Conservation (phyloP, 768 basidiomycete species). For the Rickenella mellea region DNA sequence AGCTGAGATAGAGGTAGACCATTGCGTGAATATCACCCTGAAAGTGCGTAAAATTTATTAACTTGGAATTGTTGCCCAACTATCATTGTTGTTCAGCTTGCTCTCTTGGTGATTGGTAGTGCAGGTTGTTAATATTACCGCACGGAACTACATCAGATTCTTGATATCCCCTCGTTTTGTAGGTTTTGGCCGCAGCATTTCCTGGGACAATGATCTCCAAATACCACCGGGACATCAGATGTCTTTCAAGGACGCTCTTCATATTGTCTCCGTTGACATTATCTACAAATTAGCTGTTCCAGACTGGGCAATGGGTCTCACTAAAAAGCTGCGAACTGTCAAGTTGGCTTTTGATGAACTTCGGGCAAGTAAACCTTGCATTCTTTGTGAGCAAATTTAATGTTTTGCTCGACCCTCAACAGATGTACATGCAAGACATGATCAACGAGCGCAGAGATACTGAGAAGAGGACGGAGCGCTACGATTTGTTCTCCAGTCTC, state of each 20-base stretch:
- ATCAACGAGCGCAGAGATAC: conserved; percentile 8
- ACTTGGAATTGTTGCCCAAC: not conserved
- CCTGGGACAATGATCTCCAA: conserved; percentile 35
- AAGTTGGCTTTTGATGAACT: conserved; percentile 34
- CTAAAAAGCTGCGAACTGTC: conserved; percentile 20
- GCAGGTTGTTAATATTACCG: conserved; percentile 27
- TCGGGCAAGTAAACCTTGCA: conserved; percentile 25
- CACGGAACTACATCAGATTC: not conserved
- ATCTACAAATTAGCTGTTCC: conserved; percentile 30
- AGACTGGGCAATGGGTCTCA: conserved; percentile 27
- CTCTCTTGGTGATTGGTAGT: conserved; percentile 44
- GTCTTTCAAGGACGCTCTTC: conserved; percentile 40
- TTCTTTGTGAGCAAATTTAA: no score
- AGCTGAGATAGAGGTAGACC: conserved; percentile 30
- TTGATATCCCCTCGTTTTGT: not conserved
- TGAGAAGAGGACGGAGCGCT: conserved; percentile 10
- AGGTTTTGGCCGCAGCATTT: conserved; percentile 44
- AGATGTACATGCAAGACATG: conserved; percentile 20
- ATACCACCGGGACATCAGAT: conserved; percentile 34
- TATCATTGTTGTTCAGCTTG: conserved; percentile 26
- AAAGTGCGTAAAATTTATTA: conserved; percentile 26
- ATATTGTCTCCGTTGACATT: conserved; percentile 29
- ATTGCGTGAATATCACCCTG: conserved; percentile 42
- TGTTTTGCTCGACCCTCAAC: no score
- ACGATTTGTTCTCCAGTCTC: conserved; percentile 18